These are phyloP conservation scores for Leccinum glutinopallens DNA, from an alignment of 1,284 basidiomycete genomes.

Conservation along the genomic window DNA sequence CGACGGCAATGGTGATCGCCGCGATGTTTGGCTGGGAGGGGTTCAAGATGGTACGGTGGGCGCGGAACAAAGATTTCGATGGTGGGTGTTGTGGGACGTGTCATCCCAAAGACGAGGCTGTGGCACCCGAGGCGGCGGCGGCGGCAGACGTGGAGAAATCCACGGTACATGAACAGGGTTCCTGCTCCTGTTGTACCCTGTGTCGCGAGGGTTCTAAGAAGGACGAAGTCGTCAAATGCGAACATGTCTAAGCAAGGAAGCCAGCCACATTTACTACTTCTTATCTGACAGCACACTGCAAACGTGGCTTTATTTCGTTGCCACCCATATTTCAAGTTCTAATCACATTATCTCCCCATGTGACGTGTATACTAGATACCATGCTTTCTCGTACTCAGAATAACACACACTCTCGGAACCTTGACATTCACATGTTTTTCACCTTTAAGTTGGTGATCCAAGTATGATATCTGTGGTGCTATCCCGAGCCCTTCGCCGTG, in stretches of 20 bases:
- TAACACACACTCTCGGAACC: background rate
- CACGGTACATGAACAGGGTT: slow-evolving; percentile 3
- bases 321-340: background rate
- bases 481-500: too few relatives aligned
- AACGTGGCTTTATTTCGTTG: background rate
- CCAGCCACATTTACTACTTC: background rate
- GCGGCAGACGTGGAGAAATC: background rate
- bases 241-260: background rate
- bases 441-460: background rate
- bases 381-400: background rate
- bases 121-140: background rate
- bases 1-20: slow-evolving; percentile 43
- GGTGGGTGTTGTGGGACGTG: slow-evolving; percentile 40
- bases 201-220: slow-evolving; percentile 10
- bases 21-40: slow-evolving; percentile 47
- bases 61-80: slow-evolving; percentile 36
- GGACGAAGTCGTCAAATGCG: background rate
- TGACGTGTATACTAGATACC: background rate
- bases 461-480: background rate
- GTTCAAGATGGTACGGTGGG: slow-evolving; percentile 44
- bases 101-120: slow-evolving; percentile 6
- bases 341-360: background rate
- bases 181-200: background rate
- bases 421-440: too few relatives aligned
- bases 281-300: background rate